Base-by-base conservation (phyloP, 345 rosid genomes). In the Bruguiera parviflora region DNA sequence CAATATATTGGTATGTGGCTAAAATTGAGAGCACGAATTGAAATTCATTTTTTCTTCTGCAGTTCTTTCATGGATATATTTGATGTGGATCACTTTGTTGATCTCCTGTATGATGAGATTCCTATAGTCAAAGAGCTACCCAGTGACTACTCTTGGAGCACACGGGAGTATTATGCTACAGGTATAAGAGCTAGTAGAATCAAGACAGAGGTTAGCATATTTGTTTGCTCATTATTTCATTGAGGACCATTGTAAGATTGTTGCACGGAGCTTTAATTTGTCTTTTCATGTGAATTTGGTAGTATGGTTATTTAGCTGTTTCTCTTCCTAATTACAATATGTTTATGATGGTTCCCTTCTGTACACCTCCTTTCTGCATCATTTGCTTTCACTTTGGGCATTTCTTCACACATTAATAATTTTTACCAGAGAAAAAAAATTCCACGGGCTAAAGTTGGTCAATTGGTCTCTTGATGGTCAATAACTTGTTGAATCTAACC, bases 151-250 rank as follows among this genome's bases (percentile, higher is more conserved):
- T 79, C 84, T 13, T 95, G 98, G 98, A 90, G 98, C 84, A 84
- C 99, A 1, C 82, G 96, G 67, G 96, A 92, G 77, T 95, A 92
- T 73, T 95, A 95, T 61, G 93, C 90, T 33, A 87, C 96, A 8
- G 99, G 96, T 64, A 95, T 92, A 73, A 87, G 99, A 66, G 87
- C 86, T 69, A 92, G 96, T 53, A 83, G 98, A 85, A 81, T 95
- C 58, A 95, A 95, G 83, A 88, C 88, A 83, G 71, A 95, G 99
- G 99, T 95, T 49, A 70, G 88, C 71, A 39, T 74, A 35, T n/a
- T 13, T 4, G 11, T 67, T 35, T 20, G 31, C 49, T 5, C 21
- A 64, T 49, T 29, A 29, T 29, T 29, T 29, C 52, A 2, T 60
- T 16, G 51, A 55, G 28, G 22, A 24, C 18, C 18, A 33, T 16